These are phyloP conservation scores for Lepidium aucheri DNA, from an alignment of 345 rosid genomes.

Conservation along the genomic window DNA sequence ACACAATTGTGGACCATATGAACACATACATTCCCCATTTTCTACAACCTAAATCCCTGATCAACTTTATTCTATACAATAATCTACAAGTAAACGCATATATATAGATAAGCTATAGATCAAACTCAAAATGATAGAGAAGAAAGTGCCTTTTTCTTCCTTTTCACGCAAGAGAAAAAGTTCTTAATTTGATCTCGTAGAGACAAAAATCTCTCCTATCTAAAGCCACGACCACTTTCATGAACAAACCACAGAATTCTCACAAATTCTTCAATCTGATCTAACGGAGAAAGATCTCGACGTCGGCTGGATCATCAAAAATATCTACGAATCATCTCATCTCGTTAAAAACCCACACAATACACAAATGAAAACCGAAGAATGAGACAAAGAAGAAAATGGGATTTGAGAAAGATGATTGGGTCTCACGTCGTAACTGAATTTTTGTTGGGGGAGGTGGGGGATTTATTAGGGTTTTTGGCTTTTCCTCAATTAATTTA, in stretches of 20 bases:
- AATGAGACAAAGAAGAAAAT: background rate
- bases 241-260: constrained; percentile 12
- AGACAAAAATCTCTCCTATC: constrained; percentile 17
- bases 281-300: constrained; percentile 5
- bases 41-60: background rate
- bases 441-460: constrained; percentile 2
- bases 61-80: background rate
- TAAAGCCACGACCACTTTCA: constrained; percentile 17
- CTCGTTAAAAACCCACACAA: background rate
- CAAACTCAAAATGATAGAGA: background rate
- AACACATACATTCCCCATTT: constrained; percentile 64
- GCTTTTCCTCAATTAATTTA: constrained; percentile 1
- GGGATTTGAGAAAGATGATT: constrained; percentile 13
- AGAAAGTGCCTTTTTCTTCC: constrained; percentile 6
- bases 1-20: constrained; percentile 38
- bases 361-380: background rate
- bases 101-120: background rate
- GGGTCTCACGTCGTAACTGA: constrained; percentile 31
- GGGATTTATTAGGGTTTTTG: constrained; percentile 33
- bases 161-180: constrained; percentile 22
- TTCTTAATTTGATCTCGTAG: constrained; percentile 1
- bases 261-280: constrained; percentile 3
- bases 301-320: background rate
- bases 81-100: background rate
- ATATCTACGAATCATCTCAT: background rate